phyloP scores from a whole-genome alignment of 78 protist species.

The Tieghemostelium lacteum region DNA sequence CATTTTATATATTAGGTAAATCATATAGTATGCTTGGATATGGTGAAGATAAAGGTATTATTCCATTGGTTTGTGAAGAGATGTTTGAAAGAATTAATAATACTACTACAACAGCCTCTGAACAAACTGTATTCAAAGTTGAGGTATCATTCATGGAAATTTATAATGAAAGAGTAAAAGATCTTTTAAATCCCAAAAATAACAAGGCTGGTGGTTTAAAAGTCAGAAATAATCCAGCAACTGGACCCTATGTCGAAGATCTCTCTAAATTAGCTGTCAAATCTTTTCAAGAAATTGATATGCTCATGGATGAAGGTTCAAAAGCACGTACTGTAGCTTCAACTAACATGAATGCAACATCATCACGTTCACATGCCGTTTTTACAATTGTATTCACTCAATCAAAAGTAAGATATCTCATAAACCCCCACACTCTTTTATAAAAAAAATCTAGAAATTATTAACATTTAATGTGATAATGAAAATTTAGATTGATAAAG shows the following conservation, averaged over 20 bases:
- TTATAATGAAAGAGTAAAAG: slow-evolving; percentile 88
- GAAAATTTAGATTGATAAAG: slow-evolving; percentile 27
- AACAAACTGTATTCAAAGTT: slow-evolving; percentile 39
- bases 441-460: background rate
- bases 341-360: slow-evolving; percentile 90
- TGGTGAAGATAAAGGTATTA: slow-evolving; percentile 80
- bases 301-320: slow-evolving; percentile 77
- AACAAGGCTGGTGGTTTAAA: slow-evolving; percentile 57
- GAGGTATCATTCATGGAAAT: slow-evolving; percentile 85
- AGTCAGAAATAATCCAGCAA: slow-evolving; percentile 89
- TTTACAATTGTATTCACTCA: slow-evolving; percentile 87
- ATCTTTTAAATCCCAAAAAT: slow-evolving; percentile 83
- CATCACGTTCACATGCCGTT: slow-evolving; percentile 92
- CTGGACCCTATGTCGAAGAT: slow-evolving; percentile 92
- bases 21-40: slow-evolving; percentile 77
- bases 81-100: slow-evolving; percentile 61
- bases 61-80: slow-evolving; percentile 76
- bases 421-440: background rate
- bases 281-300: slow-evolving; percentile 65
- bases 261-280: slow-evolving; percentile 83
- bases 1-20: background rate
- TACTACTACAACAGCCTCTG: background rate
- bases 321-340: slow-evolving; percentile 89
- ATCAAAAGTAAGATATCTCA: too few relatives aligned
- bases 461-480: background rate